A percentile compares a stretch with the other conserved stretches of the same genome.
These are phyloP conservation scores for Phoma sp. DNA, from an alignment of 2,329 filamentous ascomycete species.

Conservation along the genomic window DNA sequence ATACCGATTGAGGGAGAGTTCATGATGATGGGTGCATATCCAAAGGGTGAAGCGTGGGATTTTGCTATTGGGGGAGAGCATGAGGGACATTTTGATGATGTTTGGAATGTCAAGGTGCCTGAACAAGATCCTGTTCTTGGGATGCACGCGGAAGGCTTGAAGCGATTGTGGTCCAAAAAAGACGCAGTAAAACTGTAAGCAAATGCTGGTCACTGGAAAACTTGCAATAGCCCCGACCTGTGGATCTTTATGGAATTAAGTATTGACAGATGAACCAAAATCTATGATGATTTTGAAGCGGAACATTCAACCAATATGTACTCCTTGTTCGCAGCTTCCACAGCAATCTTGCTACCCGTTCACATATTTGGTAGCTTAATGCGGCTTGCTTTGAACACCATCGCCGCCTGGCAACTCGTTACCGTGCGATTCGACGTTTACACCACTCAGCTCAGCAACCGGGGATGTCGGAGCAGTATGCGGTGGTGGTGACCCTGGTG, in stretches of 20 bases:
- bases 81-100: conserved; percentile 50
- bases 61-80: conserved; percentile 58
- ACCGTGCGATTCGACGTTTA: not conserved
- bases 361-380: not conserved
- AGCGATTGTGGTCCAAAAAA: not conserved
- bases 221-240: no score
- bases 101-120: conserved; percentile 58
- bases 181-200: not conserved
- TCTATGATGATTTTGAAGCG: no score
- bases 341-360: no score
- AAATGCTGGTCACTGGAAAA: no score
- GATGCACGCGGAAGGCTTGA: not conserved
- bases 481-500: no score
- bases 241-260: no score
- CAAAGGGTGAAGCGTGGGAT: conserved; percentile 58
- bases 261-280: no score
- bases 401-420: not conserved
- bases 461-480: not conserved
- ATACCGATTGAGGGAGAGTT: conserved; percentile 54
- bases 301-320: no score
- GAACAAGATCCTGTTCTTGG: conserved; percentile 59
- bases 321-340: no score
- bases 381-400: no score
- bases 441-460: conserved; percentile 14
- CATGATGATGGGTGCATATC: conserved; percentile 67